Percentiles rank a stretch among this genome's conserved stretches.
These are phyloP conservation scores for Alternaria viburni DNA, from an alignment of 2,329 filamentous ascomycete genomes.

Conservation along the genomic window DNA sequence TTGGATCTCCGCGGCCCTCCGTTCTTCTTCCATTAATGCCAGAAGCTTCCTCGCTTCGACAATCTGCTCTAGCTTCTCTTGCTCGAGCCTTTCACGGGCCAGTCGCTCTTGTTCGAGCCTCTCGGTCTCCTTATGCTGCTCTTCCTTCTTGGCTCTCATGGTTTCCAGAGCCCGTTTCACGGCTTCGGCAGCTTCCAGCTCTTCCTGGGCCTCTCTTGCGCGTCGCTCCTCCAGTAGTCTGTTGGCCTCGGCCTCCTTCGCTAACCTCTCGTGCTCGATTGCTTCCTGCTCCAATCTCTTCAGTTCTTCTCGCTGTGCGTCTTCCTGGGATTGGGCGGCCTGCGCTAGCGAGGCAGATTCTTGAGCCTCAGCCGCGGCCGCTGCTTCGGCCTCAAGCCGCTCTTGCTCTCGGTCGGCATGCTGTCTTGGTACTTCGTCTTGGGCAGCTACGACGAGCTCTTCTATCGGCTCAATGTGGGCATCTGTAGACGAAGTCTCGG, in stretches of 20 bases:
- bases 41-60: slow-evolving; percentile 11
- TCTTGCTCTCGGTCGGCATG: neutral
- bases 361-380: neutral
- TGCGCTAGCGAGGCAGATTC: neutral
- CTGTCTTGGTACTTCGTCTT: neutral
- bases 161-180: neutral
- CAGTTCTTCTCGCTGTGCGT: neutral
- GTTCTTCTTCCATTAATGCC: slow-evolving; percentile 10
- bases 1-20: slow-evolving; percentile 2
- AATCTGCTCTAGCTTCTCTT: slow-evolving; percentile 12
- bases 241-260: slow-evolving; percentile 8
- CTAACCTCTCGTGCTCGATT: slow-evolving; percentile 5
- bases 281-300: slow-evolving; percentile 9
- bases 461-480: neutral
- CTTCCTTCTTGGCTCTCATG: neutral
- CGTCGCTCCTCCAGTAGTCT: neutral
- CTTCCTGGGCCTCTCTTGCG: slow-evolving; percentile 1
- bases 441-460: neutral
- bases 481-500: neutral
- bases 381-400: slow-evolving; percentile 2
- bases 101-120: slow-evolving; percentile 1
- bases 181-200: slow-evolving; percentile 5
- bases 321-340: neutral
- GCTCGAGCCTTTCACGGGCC: slow-evolving; percentile 10
- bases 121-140: neutral